Evolutionary conservation across 2,329 filamentous ascomycete genomes (phyloP).

Genomic region (Penicillium sp.): DNA sequence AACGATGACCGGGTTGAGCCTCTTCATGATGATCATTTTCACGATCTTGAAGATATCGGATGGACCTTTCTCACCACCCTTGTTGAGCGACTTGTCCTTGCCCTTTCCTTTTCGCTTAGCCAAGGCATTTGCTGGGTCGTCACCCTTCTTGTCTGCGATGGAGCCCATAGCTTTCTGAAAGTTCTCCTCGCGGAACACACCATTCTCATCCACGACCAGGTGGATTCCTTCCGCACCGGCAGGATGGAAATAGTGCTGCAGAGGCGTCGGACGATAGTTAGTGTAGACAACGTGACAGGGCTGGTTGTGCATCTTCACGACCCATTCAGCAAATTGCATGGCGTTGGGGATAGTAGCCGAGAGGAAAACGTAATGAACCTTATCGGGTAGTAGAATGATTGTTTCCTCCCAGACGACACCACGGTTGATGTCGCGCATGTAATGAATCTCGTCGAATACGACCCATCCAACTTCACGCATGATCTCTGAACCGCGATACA

Average conservation of each 20-base stretch:
- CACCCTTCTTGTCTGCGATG: conserved; percentile 84
- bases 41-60: conserved; percentile 97
- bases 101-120: conserved; percentile 84
- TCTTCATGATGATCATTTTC: conserved; percentile 97
- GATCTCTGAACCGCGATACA: conserved; percentile 97
- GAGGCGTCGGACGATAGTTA: conserved; percentile 92
- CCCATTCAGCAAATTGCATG: conserved; percentile 99
- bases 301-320: conserved; percentile 95
- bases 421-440: conserved; percentile 84
- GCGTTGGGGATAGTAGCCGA: conserved; percentile 98
- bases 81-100: conserved; percentile 89
- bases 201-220: conserved; percentile 94
- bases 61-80: conserved; percentile 72
- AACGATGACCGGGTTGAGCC: conserved; percentile 96
- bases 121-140: conserved; percentile 76
- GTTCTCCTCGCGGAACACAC: conserved; percentile 93
- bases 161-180: conserved; percentile 94
- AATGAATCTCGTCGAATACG: conserved; percentile 97
- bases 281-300: conserved; percentile 99
- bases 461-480: conserved; percentile 99
- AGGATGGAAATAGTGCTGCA: conserved; percentile 98
- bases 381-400: conserved; percentile 95
- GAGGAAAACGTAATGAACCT: conserved; percentile 97
- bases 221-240: conserved; percentile 90
- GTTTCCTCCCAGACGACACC: conserved; percentile 99